phyloP scores from a whole-genome alignment of 495 filamentous ascomycete species.

The Tuber aestivum region DNA sequence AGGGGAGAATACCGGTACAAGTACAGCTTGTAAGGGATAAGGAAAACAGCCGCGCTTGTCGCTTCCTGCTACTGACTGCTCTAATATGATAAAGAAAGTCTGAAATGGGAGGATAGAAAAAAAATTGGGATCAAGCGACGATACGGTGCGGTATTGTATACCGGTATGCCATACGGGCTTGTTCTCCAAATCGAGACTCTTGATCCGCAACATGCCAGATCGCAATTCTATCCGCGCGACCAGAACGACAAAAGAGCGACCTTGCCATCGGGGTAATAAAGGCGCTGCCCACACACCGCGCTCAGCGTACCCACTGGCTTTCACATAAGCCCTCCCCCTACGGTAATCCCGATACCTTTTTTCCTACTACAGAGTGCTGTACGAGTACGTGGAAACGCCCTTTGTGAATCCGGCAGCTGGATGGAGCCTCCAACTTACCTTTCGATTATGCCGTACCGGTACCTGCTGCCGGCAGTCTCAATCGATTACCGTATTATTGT shows the following conservation, averaged over 20 bases:
- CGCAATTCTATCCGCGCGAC: slow-evolving; percentile 2
- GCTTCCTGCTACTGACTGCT: not conserved
- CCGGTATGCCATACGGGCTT: not conserved
- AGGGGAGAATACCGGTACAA: no score
- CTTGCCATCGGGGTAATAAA: not conserved
- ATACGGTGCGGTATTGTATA: not conserved
- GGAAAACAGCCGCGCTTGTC: not conserved
- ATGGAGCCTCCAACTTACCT: not conserved
- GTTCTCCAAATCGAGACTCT: not conserved
- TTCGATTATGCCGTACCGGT: not conserved
- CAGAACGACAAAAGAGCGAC: not conserved
- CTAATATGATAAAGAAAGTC: not conserved
- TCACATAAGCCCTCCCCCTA: not conserved
- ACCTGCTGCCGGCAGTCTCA: slow-evolving; percentile 2
- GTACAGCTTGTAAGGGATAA: no score
- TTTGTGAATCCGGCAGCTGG: not conserved
- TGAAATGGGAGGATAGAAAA: not conserved
- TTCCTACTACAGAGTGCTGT: not conserved
- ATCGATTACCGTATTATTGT: not conserved
- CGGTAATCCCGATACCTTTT: not conserved
- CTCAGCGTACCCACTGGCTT: not conserved
- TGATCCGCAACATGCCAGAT: not conserved
- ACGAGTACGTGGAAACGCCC: not conserved
- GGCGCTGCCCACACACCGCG: not conserved
- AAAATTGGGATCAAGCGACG: not conserved